Conservation (phyloP, 805 yeast species). For the Ogataea minuta region DNA sequence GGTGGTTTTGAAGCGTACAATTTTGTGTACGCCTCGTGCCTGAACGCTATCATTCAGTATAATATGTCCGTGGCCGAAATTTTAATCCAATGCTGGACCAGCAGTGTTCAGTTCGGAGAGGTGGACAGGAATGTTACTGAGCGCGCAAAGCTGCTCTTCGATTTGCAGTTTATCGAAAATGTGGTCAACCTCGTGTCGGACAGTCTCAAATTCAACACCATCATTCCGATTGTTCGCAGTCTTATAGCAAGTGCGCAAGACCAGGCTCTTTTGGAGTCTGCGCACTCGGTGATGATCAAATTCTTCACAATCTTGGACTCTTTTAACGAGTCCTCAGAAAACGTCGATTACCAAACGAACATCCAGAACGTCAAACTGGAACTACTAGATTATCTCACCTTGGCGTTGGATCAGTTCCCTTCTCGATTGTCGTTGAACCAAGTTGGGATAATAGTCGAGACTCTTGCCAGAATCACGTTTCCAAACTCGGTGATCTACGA, state of each 20-base stretch:
- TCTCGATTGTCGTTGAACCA: slow-evolving; percentile 50
- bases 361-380: slow-evolving; percentile 13
- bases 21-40: slow-evolving; percentile 50
- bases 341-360: slow-evolving; percentile 16
- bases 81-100: slow-evolving; percentile 32
- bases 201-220: slow-evolving; percentile 29
- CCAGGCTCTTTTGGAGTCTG: slow-evolving; percentile 50
- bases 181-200: slow-evolving; percentile 36
- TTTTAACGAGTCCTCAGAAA: slow-evolving; percentile 14
- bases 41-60: slow-evolving; percentile 40
- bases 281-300: slow-evolving; percentile 57
- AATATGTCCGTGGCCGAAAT: slow-evolving; percentile 28
- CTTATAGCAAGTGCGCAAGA: slow-evolving; percentile 21
- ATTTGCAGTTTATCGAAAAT: slow-evolving; percentile 47
- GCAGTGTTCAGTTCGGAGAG: slow-evolving; percentile 25
- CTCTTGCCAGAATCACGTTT: slow-evolving; percentile 46
- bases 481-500: slow-evolving; percentile 37
- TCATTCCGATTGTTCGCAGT: slow-evolving; percentile 27
- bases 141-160: slow-evolving; percentile 43
- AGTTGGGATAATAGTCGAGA: slow-evolving; percentile 54
- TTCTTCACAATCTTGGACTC: slow-evolving; percentile 27
- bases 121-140: slow-evolving; percentile 32
- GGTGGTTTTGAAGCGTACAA: slow-evolving; percentile 67
- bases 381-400: slow-evolving; percentile 41
- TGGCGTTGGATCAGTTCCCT: slow-evolving; percentile 58